phyloP scores from a whole-genome alignment of 305 asterid genomes.

The Fraxinus albicans region DNA sequence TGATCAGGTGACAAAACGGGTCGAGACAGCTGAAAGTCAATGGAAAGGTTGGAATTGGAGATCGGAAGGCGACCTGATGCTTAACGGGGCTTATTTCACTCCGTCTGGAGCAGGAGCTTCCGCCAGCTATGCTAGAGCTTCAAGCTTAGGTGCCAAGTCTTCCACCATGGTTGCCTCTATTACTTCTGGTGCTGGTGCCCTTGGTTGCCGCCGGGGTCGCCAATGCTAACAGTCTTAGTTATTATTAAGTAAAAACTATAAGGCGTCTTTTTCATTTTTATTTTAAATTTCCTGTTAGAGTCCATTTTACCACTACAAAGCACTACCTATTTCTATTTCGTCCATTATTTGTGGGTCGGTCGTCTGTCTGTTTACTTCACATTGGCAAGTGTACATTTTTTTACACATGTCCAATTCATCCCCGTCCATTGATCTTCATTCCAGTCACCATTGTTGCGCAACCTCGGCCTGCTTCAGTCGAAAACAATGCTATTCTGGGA shows the following conservation, averaged over 20 bases:
- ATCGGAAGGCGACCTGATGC: conserved; percentile 88
- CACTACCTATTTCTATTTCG: conserved; percentile 25
- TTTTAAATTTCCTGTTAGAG: background rate
- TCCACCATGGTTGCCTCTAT: conserved; percentile 75
- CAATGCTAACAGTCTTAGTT: conserved; percentile 48
- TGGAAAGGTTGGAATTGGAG: conserved; percentile 98
- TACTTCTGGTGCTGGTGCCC: conserved; percentile 81
- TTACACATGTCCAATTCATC: conserved; percentile 46
- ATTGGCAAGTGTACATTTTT: conserved; percentile 72
- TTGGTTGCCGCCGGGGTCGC: conserved; percentile 72
- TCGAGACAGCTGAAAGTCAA: conserved; percentile 57
- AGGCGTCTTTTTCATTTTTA: background rate
- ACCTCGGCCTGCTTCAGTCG: conserved; percentile 70
- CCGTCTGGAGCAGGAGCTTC: conserved; percentile 96
- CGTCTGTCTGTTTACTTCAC: conserved; percentile 26
- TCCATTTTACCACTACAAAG: conserved; percentile 24
- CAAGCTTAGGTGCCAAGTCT: conserved; percentile 90
- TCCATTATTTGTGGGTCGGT: conserved; percentile 36
- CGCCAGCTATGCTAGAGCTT: conserved; percentile 89
- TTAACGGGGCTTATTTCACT: conserved; percentile 87
- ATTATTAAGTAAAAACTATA: conserved; percentile 23
- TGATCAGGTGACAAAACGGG: conserved; percentile 82
- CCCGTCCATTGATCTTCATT: background rate
- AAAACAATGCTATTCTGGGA: conserved; percentile 32
- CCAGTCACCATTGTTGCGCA: conserved; percentile 48